A percentile compares a stretch with the other conserved stretches of the same genome.
phyloP scores from a whole-genome alignment of 495 filamentous ascomycete genomes.

The Poronia punctata region DNA sequence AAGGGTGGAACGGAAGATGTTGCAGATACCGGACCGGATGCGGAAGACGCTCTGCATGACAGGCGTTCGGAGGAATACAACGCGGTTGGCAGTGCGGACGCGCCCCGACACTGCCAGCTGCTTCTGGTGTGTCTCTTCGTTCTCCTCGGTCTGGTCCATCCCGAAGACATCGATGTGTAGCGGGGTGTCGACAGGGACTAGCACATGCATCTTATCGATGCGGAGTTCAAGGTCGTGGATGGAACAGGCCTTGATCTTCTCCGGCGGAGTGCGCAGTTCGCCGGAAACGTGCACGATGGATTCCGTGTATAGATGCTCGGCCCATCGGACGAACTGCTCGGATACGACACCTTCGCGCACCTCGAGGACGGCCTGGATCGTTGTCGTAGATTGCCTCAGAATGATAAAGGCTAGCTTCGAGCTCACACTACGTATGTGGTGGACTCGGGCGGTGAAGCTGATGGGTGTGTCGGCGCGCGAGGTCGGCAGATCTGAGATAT shows the following conservation, averaged over 20 bases:
- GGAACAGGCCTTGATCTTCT: constrained; percentile 70
- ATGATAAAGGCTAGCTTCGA: constrained; percentile 85
- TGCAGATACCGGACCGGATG: constrained; percentile 65
- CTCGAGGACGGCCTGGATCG: constrained; percentile 73
- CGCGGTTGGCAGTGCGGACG: constrained; percentile 66
- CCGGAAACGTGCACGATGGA: constrained; percentile 75
- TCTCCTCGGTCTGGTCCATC: constrained; percentile 35
- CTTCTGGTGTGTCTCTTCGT: constrained; percentile 33
- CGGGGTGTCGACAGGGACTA: constrained; percentile 51
- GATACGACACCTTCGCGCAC: constrained; percentile 48
- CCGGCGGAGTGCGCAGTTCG: constrained; percentile 62
- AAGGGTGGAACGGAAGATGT: constrained; percentile 73
- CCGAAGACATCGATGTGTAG: constrained; percentile 63
- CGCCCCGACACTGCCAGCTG: constrained; percentile 34
- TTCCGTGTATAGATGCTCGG: constrained; percentile 69
- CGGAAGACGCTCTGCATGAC: constrained; percentile 85
- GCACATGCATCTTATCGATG: constrained; percentile 69
- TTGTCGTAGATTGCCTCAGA: constrained; percentile 71
- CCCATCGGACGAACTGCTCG: constrained; percentile 87
- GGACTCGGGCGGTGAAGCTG: constrained; percentile 74
- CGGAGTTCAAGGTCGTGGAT: constrained; percentile 72
- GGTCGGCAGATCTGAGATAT: constrained; percentile 14
- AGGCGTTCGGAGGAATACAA: constrained; percentile 78
- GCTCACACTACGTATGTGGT: constrained; percentile 78
- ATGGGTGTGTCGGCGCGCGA: constrained; percentile 55